Base-by-base conservation (phyloP, 768 basidiomycete species). In the Pholiota microspora region DNA sequence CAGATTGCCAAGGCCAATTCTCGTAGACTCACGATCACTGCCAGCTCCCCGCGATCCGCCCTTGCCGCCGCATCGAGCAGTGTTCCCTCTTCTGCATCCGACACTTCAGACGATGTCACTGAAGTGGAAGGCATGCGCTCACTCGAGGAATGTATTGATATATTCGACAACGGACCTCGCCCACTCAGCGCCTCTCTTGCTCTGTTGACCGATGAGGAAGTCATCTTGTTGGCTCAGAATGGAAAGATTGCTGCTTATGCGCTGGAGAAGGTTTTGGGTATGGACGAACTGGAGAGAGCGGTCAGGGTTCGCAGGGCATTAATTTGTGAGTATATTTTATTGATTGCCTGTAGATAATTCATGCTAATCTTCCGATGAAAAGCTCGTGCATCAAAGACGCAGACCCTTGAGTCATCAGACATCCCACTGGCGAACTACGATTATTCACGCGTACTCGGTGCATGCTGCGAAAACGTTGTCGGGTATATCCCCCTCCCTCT, bases 391-490 rank as follows among this genome's bases (percentile, higher is more conserved):
- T 92, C 93, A 2, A 69, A 72, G 25, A 97, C 93, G 0, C 83
- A 89, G 69, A 89, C 92, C 0, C 78, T 98, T 25, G 97, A 98
- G 68, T 57, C 69, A 8, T 94, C 92, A 0, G 84, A 88, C 21
- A 76, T 98, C 8, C 97, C 97, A 0, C 83, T 87, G 78, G 66
- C 80, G 18, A 74, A 86, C 68, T 99, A 97, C 70, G 95, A 98
- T 70, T 99, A 98, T 74, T 86, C 88, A 34, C 85, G 89, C 8
- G 94, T 99, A 28, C 80, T 94, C 50, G 96, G 95, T 54, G 94
- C 96, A 8, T 99, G 96, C 74, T 99, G 97, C 72, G 97, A 99
- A 73, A 98, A 99, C 69, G 97, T 99, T 48, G 84, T 98, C 45
- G 97, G 97, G 28, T 99, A 92, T 69, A 93, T 98, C 69, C 97